These are phyloP conservation scores for Alternaria infectoria DNA, from an alignment of 2,329 filamentous ascomycete species.

Conservation along the genomic window DNA sequence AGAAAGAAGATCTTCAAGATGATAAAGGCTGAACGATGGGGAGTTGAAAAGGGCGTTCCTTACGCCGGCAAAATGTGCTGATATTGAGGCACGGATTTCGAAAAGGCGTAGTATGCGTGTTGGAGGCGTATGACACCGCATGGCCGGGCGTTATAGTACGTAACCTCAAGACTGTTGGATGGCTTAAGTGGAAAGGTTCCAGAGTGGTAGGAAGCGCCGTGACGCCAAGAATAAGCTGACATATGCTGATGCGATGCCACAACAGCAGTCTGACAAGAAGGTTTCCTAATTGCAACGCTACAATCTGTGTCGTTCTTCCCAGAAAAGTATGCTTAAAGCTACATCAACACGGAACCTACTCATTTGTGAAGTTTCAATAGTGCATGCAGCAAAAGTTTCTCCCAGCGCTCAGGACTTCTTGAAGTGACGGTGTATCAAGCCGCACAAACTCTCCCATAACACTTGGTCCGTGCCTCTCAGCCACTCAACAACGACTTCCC, in stretches of 20 bases:
- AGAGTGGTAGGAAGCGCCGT: not conserved
- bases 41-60: not conserved
- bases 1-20: not conserved
- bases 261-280: not conserved
- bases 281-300: not conserved
- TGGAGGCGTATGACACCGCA: not conserved
- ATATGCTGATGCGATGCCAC: not conserved
- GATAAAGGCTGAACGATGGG: not conserved
- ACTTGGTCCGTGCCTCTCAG: constrained; percentile 74
- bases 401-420: constrained; percentile 19
- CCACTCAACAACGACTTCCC: constrained; percentile 66
- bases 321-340: not conserved
- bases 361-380: not conserved
- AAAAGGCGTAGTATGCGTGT: not conserved
- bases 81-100: not conserved
- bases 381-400: not conserved
- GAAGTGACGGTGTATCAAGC: constrained; percentile 58
- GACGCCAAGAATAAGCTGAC: not conserved
- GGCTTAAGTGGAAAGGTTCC: not conserved
- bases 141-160: not conserved
- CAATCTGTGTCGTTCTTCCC: not conserved
- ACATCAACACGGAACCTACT: not conserved
- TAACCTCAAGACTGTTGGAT: not conserved
- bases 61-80: not conserved
- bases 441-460: constrained; percentile 86